Base-by-base conservation (phyloP, 768 basidiomycete species). In the Tricholoma sp. region DNA sequence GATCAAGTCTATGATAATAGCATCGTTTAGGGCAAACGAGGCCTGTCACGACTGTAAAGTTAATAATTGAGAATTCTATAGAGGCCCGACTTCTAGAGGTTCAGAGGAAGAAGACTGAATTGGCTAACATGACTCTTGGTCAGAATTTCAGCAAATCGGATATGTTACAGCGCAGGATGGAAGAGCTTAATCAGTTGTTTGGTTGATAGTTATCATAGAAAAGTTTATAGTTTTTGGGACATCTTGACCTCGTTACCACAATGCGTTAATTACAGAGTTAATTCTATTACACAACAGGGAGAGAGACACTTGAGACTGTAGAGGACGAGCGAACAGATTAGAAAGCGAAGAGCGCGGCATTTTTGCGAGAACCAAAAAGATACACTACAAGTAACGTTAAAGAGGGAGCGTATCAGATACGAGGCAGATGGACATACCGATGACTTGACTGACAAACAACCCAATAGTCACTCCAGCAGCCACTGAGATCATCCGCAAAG, bases 21-120 rank as follows among this genome's bases (percentile, higher is more conserved):
- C 97, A 99, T 71, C 95, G 97, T 52, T 79, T 99, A 45, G 97
- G 97, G 21, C 97, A 98, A 70, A 95, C 88, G 1, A 82, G 85
- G 55, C 91, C 93, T 0, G 97, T 99, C 12, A 88, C 87, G 12
- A 94, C 94, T 0, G 79, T 96, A 65, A 97, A 95, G 69, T 80
- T 95, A 56, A 93, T 99, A 67, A 97, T 98, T 63, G 86, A 91
- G 69, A 86, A 94, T 64, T 89, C 93, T 27, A 97, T 99, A 70
- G 97, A 99, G 73, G 89, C 85, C 55, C 86, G 89, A 55, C 81
- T 99, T 64, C 80, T 98, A 50, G 89, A 94, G 72, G 93, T 98
- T 6, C 96, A 99, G 74, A 82, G 80, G 72, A 93, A 94, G 79
- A 99, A 99, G 76, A 91, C 89, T 14, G 91, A 88, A 61, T 75